Evolutionary conservation across 2,329 filamentous ascomycete species (phyloP), one percentile per base, ranked within the genome.

Genomic region (Aspergillus jensenii): DNA sequence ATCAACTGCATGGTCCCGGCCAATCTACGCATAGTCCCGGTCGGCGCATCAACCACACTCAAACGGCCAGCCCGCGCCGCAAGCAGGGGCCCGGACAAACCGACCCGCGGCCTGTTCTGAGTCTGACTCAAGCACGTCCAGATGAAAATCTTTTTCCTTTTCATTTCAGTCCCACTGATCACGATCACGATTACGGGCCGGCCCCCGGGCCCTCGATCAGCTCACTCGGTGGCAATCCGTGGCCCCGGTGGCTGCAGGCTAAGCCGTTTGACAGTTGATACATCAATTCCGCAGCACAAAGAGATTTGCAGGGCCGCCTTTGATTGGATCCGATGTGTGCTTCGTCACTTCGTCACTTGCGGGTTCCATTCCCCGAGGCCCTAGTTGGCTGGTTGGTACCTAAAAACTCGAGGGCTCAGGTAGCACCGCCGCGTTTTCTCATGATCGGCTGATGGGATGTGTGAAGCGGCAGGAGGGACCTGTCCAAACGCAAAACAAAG

Each of bases 201-300:
- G 27, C 27, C 27, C 27, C 27, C 23, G 23, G 23, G 23, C 7
- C 23, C 23, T 25, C 7, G 27, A 31, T 31, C 27, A 31, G 27
- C 27, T 31, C 27, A 31, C 27, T 31, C 27, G 27, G 27, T 31
- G 27, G 27, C 27, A 31, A 31, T 37, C 8, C 15, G 19, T 35
- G 31, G 48, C 19, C 43, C 23, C n/a, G 8, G 25, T n/a, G 23
- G 44, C 21, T 35, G 52, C 25, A 40, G 33, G 35, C 52, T 54
- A 43, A 41, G 33, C 52, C 43, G 43, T 54, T 54, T 54, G 52
- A 54, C 52, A 54, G 43, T 19, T 48, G 52, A 54, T 46, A 19
- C 19, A 53, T 53, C 51, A 39, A 37, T n/a, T 37, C 31, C 7
- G 40, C 46, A 7, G 6, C 11, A 43, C n/a, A 21, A 37, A 12